Evolutionary conservation across 202 grass and related monocot species (phyloP), one percentile per base, ranked within the genome.

Genomic region (Schoenoplectus triqueter): DNA sequence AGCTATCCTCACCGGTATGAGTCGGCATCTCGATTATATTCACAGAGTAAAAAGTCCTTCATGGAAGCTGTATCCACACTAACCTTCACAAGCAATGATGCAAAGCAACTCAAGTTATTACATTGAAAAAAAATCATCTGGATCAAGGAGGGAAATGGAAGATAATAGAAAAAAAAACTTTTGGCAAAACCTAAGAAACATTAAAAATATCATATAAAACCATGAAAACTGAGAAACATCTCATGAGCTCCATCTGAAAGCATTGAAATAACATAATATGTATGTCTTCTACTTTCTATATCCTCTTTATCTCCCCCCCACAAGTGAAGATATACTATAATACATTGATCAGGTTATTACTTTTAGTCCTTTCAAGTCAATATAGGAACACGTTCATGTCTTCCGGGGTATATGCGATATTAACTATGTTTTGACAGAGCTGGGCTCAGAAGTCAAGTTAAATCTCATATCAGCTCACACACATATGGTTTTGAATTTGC

Each of bases 11-110:
- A 99, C 97, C 97, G 62, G 73, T 99, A 99, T 10, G 97, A 99
- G 71, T 99, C 97, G 0, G 97, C 93, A 1, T 99, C 96, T 4
- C 96, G 91, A 59, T 99, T 99, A 85, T 99, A 99, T 78, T 99
- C 96, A 21, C 96, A 99, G 67, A 99, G 87, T 83, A 99, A 93
- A 80, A 94, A 99, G 20, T 94, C 93, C 90, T 94, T 99, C 87
- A 91, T 51, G 68, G 59, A 92, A 19, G 88, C 87, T 14, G 89
- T 87, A 86, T 99, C 93, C 89, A 90, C 94, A 82, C 91, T 91
- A 83, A 99, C 91, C 97, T 99, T 89, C 64, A 85, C 65, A 49
- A 64, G 8, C 39, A 68, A 78, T 54, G 17, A 66, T 8, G 62
- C 31, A 31, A 71, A 60, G 73, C 31, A 86, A 73, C 5, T 14